These are phyloP conservation scores for Neocallimastix lanati DNA, from an alignment of 192 early-diverging fungal species.

Conservation along the genomic window DNA sequence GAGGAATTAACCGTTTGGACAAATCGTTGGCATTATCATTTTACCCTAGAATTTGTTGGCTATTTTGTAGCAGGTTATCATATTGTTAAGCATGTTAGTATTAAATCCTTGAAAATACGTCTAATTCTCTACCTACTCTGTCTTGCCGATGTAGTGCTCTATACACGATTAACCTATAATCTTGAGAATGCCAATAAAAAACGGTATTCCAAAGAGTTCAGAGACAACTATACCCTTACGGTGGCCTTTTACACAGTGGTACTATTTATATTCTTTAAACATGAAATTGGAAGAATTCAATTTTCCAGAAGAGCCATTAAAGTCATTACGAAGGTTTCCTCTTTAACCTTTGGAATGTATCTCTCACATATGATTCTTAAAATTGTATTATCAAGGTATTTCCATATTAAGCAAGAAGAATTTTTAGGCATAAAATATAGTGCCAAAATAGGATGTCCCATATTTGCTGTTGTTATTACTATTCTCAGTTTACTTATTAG, in stretches of 20 bases:
- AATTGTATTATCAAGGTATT: not conserved
- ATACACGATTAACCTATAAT: not conserved
- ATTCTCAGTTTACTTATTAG: not conserved
- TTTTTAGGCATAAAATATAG: not conserved
- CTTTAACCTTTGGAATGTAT: not conserved
- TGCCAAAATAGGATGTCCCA: not conserved
- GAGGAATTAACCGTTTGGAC: not conserved
- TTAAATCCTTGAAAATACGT: not conserved
- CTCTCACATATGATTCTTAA: too few relatives aligned
- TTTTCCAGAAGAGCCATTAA: not conserved
- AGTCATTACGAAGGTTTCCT: not conserved
- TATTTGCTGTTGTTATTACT: not conserved
- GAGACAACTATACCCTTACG: not conserved
- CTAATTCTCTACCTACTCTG: not conserved
- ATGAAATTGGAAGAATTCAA: not conserved
- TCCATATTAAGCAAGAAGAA: too few relatives aligned
- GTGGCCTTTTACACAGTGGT: not conserved
- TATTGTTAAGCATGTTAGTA: not conserved
- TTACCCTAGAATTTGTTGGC: not conserved
- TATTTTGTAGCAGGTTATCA: not conserved
- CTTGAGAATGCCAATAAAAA: not conserved
- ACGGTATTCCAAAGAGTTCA: not conserved
- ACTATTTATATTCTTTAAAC: not conserved
- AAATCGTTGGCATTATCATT: not conserved
- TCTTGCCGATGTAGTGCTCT: not conserved